phyloP scores from a whole-genome alignment of 805 yeast species.

The Clavispora vitiphila region DNA sequence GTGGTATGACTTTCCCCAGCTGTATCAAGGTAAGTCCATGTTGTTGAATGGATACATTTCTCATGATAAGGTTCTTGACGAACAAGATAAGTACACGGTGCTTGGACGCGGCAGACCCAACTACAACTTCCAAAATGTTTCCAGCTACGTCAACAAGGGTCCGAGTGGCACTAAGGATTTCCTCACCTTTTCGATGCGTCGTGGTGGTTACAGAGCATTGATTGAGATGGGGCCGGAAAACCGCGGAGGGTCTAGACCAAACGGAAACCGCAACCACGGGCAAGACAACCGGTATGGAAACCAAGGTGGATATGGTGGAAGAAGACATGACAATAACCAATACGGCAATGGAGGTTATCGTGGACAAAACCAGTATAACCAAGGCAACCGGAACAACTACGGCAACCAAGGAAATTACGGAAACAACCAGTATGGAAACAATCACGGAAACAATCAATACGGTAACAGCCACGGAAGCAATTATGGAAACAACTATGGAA shows the following conservation, averaged over 20 bases:
- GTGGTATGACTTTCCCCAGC: slow-evolving; percentile 58
- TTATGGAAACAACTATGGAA: slow-evolving; percentile 4
- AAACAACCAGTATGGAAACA: slow-evolving; percentile 6
- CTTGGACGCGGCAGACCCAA: slow-evolving; percentile 35
- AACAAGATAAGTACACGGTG: slow-evolving; percentile 63
- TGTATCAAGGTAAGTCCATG: slow-evolving; percentile 70
- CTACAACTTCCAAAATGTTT: slow-evolving; percentile 11
- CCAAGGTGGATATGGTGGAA: slow-evolving; percentile 6
- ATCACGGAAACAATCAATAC: slow-evolving; percentile 3
- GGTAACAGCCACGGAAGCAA: slow-evolving; percentile 5
- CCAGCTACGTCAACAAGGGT: slow-evolving; percentile 35
- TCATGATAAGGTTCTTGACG: slow-evolving; percentile 54
- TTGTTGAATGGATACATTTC: slow-evolving; percentile 73
- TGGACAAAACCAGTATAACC: slow-evolving; percentile 2
- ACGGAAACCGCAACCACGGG: slow-evolving; percentile 3
- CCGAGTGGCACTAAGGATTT: slow-evolving; percentile 33
- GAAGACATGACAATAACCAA: slow-evolving; percentile 5
- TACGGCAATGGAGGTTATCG: slow-evolving; percentile 4
- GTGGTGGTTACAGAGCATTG: slow-evolving; percentile 36
- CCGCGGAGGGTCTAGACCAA: background rate
- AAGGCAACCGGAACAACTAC: slow-evolving; percentile 6
- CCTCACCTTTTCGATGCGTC: slow-evolving; percentile 28
- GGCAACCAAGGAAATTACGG: slow-evolving; percentile 6
- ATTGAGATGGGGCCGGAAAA: slow-evolving; percentile 7
- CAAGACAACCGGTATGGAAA: slow-evolving; percentile 4